Evolutionary conservation across 2,329 filamentous ascomycete genomes (phyloP).

Genomic region (Phaeosphaeria sp.): DNA sequence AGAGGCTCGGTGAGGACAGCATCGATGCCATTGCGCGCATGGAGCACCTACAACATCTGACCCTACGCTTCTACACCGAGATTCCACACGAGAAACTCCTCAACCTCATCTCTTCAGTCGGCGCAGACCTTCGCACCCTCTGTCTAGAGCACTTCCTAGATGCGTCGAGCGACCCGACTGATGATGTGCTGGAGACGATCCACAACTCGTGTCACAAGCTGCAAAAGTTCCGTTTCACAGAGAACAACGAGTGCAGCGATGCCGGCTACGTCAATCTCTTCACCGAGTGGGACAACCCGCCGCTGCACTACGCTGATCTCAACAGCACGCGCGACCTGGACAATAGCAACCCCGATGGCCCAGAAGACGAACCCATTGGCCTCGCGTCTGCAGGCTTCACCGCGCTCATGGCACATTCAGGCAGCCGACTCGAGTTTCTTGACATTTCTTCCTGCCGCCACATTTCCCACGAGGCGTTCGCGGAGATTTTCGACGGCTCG

Average conservation of each 20-base stretch:
- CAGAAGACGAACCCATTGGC: constrained; percentile 67
- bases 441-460: constrained; percentile 87
- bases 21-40: constrained; percentile 70
- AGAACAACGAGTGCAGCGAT: constrained; percentile 79
- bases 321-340: constrained; percentile 81
- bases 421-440: constrained; percentile 67
- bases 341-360: constrained; percentile 69
- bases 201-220: constrained; percentile 73
- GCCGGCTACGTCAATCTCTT: constrained; percentile 76
- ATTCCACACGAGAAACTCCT: constrained; percentile 66
- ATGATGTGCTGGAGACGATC: constrained; percentile 70
- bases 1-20: constrained; percentile 71
- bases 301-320: constrained; percentile 75
- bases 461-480: constrained; percentile 75
- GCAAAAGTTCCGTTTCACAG: constrained; percentile 79
- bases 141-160: constrained; percentile 74
- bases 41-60: constrained; percentile 73
- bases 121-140: constrained; percentile 74
- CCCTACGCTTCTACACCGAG: constrained; percentile 69
- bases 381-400: constrained; percentile 78
- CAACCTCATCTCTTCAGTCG: constrained; percentile 67
- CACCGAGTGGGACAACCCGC: constrained; percentile 74
- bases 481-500: constrained; percentile 71
- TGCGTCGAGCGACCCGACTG: constrained; percentile 64
- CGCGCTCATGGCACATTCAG: constrained; percentile 85